Conservation (phyloP, 2,329 filamentous ascomycete species). For the Cryphonectria parasitica region DNA sequence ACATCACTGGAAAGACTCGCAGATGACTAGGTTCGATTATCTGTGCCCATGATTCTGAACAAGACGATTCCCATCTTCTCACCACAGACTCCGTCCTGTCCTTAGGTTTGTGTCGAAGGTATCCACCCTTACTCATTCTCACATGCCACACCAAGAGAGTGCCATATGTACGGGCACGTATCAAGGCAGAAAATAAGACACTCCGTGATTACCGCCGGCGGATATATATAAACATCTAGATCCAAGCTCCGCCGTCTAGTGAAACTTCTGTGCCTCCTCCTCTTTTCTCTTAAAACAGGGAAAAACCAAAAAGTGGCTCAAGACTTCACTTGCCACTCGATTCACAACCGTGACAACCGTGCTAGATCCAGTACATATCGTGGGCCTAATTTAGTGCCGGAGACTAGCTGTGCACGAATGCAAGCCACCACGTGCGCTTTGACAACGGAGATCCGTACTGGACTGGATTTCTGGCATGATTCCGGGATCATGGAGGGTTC, state of each 20-base stretch:
- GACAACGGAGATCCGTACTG: neutral
- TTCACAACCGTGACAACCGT: too few species aligned
- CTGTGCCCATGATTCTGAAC: too few species aligned
- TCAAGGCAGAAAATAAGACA: too few species aligned
- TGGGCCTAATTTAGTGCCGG: neutral
- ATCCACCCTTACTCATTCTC: neutral
- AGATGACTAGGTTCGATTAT: too few species aligned
- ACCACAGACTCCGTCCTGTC: neutral
- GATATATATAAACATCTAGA: neutral
- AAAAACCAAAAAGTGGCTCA: neutral
- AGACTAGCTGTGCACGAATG: constrained; percentile 8
- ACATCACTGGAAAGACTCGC: too few species aligned
- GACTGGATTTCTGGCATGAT: neutral
- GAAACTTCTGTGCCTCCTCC: neutral
- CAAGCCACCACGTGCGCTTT: constrained; percentile 5
- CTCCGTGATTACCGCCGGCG: too few species aligned
- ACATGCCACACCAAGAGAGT: neutral
- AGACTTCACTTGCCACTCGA: too few species aligned
- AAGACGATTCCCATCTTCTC: too few species aligned
- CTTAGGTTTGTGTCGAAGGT: neutral
- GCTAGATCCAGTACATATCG: neutral
- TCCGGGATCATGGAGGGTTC: neutral
- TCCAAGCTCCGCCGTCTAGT: neutral
- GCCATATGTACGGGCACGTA: neutral
- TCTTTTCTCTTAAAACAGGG: too few species aligned